A percentile compares a stretch with the other conserved stretches of the same genome.
These are phyloP conservation scores for Penicillium simplicissimum DNA, from an alignment of 495 filamentous ascomycete species.

Conservation along the genomic window DNA sequence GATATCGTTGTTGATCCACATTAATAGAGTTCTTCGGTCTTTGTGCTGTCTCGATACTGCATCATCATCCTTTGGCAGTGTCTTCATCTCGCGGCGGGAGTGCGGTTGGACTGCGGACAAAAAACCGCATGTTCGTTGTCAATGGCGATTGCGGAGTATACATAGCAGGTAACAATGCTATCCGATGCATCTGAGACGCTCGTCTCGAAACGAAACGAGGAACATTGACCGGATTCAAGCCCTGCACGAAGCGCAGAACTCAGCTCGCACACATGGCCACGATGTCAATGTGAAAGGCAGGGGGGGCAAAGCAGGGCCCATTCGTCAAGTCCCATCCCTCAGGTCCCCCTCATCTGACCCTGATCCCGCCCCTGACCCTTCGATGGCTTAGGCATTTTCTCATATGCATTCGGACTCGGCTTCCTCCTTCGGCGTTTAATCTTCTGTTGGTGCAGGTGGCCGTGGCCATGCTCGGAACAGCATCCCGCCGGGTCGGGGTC, in stretches of 20 bases:
- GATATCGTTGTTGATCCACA: not conserved
- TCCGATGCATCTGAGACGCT: not conserved
- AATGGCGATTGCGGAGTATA: not conserved
- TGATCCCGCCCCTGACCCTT: conserved; percentile 9
- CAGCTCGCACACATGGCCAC: not conserved
- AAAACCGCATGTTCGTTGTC: not conserved
- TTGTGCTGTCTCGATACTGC: not conserved
- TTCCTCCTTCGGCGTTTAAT: conserved; percentile 54
- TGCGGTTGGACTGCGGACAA: not conserved
- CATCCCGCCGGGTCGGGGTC: conserved; percentile 26
- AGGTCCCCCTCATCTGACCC: conserved; percentile 6
- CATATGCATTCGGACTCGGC: conserved; percentile 90
- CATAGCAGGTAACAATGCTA: not conserved
- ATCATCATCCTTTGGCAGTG: not conserved
- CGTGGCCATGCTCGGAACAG: conserved; percentile 15
- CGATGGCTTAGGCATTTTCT: conserved; percentile 73
- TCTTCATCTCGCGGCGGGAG: not conserved
- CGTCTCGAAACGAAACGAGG: not conserved
- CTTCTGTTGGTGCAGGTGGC: conserved; percentile 12
- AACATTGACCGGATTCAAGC: not conserved
- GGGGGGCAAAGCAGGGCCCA: not conserved
- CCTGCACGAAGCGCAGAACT: not conserved
- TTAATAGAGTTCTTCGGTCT: not conserved
- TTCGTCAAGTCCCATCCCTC: not conserved
- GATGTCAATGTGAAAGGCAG: not conserved